A percentile compares a stretch with the other conserved stretches of the same genome.
phyloP scores from a whole-genome alignment of 202 grass and related monocot genomes.

The Setaria viridis region DNA sequence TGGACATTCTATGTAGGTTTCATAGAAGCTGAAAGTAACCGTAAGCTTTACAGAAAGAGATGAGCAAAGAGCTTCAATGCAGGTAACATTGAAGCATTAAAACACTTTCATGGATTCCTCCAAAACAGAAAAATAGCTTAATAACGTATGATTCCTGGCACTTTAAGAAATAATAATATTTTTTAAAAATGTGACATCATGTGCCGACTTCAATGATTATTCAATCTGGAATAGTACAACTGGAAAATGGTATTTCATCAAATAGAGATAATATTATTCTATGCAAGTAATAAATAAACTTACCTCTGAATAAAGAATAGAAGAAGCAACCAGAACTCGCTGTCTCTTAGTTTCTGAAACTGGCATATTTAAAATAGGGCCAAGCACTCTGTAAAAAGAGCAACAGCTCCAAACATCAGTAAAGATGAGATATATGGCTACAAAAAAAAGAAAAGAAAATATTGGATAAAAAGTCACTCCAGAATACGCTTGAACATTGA shows the following conservation, averaged over 20 bases:
- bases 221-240: conserved; percentile 25
- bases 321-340: conserved; percentile 93
- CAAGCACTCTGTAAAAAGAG: conserved; percentile 80
- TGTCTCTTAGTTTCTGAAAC: conserved; percentile 96
- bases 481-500: conserved; percentile 34
- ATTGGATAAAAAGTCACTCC: conserved; percentile 29
- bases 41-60: background rate
- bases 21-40: conserved; percentile 4
- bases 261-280: conserved; percentile 37
- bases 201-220: conserved; percentile 2
- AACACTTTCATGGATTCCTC: conserved; percentile 11
- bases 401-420: conserved; percentile 34
- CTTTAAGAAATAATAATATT: conserved; percentile 17
- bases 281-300: conserved; percentile 38
- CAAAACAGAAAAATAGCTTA: background rate
- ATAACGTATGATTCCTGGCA: background rate
- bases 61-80: background rate
- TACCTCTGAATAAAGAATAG: conserved; percentile 97
- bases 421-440: conserved; percentile 11
- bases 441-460: background rate
- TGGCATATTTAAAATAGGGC: conserved; percentile 95
- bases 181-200: conserved; percentile 16
- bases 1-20: background rate
- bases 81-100: background rate
- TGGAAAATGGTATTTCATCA: conserved; percentile 22